These are phyloP conservation scores for Tremellales sp. DNA, from an alignment of 1,284 basidiomycete species.

Conservation along the genomic window DNA sequence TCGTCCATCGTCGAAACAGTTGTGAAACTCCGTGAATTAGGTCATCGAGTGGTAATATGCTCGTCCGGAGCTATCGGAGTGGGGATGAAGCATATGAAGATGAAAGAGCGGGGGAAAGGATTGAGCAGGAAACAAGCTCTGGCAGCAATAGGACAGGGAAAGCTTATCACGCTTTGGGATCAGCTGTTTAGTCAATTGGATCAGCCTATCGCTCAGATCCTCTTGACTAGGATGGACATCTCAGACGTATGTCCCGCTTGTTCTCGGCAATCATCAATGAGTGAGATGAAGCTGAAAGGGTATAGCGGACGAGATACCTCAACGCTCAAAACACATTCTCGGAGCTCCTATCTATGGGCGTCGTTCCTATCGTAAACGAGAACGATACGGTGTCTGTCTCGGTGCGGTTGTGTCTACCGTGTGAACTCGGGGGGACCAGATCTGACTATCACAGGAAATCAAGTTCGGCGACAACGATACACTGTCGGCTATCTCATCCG, in stretches of 20 bases:
- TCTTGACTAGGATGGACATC: slow-evolving; percentile 92
- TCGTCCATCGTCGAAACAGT: slow-evolving; percentile 91
- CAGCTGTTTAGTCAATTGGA: slow-evolving; percentile 89
- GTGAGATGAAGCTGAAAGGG: neutral
- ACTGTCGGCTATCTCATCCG: slow-evolving; percentile 90
- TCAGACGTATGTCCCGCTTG: slow-evolving; percentile 70
- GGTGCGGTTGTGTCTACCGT: slow-evolving; percentile 52
- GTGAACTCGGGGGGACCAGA: neutral
- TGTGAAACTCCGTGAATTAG: slow-evolving; percentile 67
- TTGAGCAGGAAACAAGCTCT: slow-evolving; percentile 92
- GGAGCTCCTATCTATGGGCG: slow-evolving; percentile 81
- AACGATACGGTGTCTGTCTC: slow-evolving; percentile 94
- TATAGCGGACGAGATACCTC: slow-evolving; percentile 82
- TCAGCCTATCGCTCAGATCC: slow-evolving; percentile 91
- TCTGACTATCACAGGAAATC: slow-evolving; percentile 66
- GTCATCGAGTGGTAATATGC: slow-evolving; percentile 92
- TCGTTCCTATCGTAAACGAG: slow-evolving; percentile 93
- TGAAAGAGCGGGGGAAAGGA: slow-evolving; percentile 73
- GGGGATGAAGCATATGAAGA: slow-evolving; percentile 84
- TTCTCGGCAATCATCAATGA: neutral
- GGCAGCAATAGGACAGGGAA: slow-evolving; percentile 92
- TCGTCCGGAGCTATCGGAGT: slow-evolving; percentile 96
- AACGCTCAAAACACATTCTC: slow-evolving; percentile 92
- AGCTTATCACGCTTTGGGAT: slow-evolving; percentile 95
- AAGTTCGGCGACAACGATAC: slow-evolving; percentile 99